These are phyloP conservation scores for Sanghuangporus sanghuang DNA, from an alignment of 1,284 basidiomycete genomes.

Conservation along the genomic window DNA sequence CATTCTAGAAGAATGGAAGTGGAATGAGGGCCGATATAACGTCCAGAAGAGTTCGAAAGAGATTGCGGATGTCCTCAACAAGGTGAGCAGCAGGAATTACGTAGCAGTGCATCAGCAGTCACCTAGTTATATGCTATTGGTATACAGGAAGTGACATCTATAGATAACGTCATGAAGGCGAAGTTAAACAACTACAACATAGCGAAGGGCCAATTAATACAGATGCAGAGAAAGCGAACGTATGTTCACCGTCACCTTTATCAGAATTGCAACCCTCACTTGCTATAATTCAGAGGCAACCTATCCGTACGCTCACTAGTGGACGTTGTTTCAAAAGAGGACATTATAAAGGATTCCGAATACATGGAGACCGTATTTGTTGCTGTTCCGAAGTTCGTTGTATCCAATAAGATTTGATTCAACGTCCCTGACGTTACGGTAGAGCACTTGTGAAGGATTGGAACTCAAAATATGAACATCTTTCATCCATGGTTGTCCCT, in stretches of 20 bases:
- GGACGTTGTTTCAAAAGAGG: slow-evolving; percentile 80
- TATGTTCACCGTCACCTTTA: slow-evolving; percentile 35
- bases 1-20: slow-evolving; percentile 72
- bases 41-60: slow-evolving; percentile 76
- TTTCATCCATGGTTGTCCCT: slow-evolving; percentile 93
- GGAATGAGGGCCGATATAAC: slow-evolving; percentile 89
- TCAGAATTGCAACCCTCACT: neutral
- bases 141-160: slow-evolving; percentile 79
- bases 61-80: slow-evolving; percentile 76
- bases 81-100: slow-evolving; percentile 44
- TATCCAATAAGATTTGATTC: neutral
- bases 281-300: slow-evolving; percentile 66
- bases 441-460: slow-evolving; percentile 83
- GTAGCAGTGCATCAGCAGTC: neutral
- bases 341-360: slow-evolving; percentile 86
- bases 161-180: slow-evolving; percentile 85
- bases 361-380: slow-evolving; percentile 92
- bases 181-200: slow-evolving; percentile 92
- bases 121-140: slow-evolving; percentile 2
- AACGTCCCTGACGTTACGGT: slow-evolving; percentile 4
- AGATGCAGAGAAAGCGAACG: slow-evolving; percentile 94
- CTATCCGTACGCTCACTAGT: slow-evolving; percentile 84
- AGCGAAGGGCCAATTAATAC: slow-evolving; percentile 89
- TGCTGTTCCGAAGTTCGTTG: slow-evolving; percentile 84
- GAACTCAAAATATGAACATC: slow-evolving; percentile 84